Evolutionary conservation across 176 grass and related monocot species (phyloP), one percentile per base, ranked within the genome.

Genomic region (Zea luxurians): DNA sequence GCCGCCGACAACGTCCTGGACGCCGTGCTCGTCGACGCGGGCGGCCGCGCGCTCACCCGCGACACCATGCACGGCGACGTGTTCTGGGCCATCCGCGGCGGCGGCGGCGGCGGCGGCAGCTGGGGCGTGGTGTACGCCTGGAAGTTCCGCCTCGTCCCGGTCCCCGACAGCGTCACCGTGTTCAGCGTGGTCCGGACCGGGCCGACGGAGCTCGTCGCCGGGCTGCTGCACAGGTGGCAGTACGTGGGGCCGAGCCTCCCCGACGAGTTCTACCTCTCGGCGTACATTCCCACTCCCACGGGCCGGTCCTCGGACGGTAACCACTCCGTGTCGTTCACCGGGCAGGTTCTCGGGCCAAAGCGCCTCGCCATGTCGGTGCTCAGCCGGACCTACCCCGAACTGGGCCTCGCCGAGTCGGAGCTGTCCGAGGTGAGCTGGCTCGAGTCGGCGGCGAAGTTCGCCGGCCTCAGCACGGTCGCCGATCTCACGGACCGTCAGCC

Each of bases 31-130:
- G 37, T 97, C 38, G 79, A 66, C 1, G 13, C 93, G 0, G 10
- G 58, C 1, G 90, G 86, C 0, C 10, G 12, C 0, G 7, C 37
- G 7, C 42, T 82, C 15, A 66, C 85, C 54, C 74, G 89, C 4
- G 53, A 2, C 0, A 42, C 81, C 1, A 91, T 97, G 91, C 80
- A 75, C 11, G 79, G 69, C 12, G 89, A 97, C 63, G 73, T 89
- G 37, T 97, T 97, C 36, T 97, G 91, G 94, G 94, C 91, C 0
- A 81, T 93, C 47, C 68, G 91, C 0, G 91, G 91, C 4, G 94
- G 94, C 37, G 94, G 91, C 4, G 94, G 94, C 37, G 94, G 91
- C 0, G 94, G 94, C 0, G 94, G 94, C 11, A 91, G 91, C 81
- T 97, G 83, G 86, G 94, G 91, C 0, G 89, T 85, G 34, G 82